Evolutionary conservation across 306 rosid species (phyloP), one percentile per base, ranked within the genome.

Genomic region (Lagenaria siceraria): DNA sequence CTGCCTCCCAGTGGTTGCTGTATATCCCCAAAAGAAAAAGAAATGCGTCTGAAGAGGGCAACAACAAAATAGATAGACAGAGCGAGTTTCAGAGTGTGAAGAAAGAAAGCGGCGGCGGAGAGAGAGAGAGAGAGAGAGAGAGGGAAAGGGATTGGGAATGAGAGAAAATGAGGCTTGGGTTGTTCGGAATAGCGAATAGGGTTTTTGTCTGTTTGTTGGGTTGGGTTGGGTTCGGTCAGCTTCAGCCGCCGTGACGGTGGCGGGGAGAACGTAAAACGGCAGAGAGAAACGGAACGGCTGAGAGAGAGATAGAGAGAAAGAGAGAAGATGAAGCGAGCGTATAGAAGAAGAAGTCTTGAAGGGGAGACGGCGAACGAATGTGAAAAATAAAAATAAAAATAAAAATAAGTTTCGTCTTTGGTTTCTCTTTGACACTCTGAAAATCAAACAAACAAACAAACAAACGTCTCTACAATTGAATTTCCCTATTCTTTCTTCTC

Each of bases 1-100:
- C 87, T 82, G 87, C 82, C 87, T 71, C 82, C 82, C 74, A 76
- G 80, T 78, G 77, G 85, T 62, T 70, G 63, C 74, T 17, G 74
- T 52, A 70, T 71, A 38, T 36, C 6, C 33, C 27, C 9, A 38
- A 63, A 18, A 42, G 61, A 62, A 46, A 78, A 42, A 55, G 29
- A 80, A 76, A 74, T 82, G 68, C 58, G 81, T 21, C 52, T 27
- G 53, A 70, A 74, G 77, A 77, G 42, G 64, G 76, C 14, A 12
- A 24, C 8, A 42, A n/a, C 56, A 42, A 13, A 18, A 52, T 18
- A 52, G 21, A 48, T 51, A 51, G 19, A 6, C 15, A 51, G 87
- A 74, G 80, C 36, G 77, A 76, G 77, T 53, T 72, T 19, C 22
- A 58, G 60, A 78, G 72, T 51, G 83, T 38, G 78, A 7, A 49